phyloP scores from a whole-genome alignment of 805 yeast species.

The Lipomyces chichibuensis region DNA sequence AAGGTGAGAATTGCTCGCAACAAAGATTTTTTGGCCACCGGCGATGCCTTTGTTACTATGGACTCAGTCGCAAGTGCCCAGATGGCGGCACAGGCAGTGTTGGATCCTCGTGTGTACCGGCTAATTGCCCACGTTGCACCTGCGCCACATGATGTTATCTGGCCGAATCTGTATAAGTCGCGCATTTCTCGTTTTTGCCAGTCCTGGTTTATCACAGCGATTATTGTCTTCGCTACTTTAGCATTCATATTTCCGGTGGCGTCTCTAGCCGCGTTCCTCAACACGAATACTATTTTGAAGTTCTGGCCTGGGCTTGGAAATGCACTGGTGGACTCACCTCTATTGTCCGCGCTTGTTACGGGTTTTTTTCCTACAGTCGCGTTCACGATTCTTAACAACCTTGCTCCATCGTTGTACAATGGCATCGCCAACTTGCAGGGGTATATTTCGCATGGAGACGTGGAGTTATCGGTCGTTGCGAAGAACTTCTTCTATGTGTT shows the following conservation, averaged over 20 bases:
- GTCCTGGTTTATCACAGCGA: constrained; percentile 62
- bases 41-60: constrained; percentile 93
- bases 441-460: constrained; percentile 87
- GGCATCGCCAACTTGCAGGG: constrained; percentile 86
- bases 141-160: constrained; percentile 91
- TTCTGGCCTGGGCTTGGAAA: constrained; percentile 84
- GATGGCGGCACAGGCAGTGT: constrained; percentile 91
- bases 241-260: constrained; percentile 81
- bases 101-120: constrained; percentile 85
- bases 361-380: constrained; percentile 89
- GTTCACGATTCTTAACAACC: constrained; percentile 78
- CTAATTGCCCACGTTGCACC: constrained; percentile 86
- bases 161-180: constrained; percentile 87
- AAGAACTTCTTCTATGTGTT: constrained; percentile 94
- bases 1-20: constrained; percentile 67
- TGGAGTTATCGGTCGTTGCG: constrained; percentile 83
- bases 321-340: constrained; percentile 61
- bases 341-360: constrained; percentile 80
- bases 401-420: constrained; percentile 83
- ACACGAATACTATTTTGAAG: constrained; percentile 72
- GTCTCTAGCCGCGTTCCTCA: constrained; percentile 79
- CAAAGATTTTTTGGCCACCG: constrained; percentile 76
- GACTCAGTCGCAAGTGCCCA: constrained; percentile 94
- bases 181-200: constrained; percentile 70
- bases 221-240: constrained; percentile 70